Base-by-base conservation (phyloP, 352 stramenopile genomes). In the Pythium diclinum region DNA sequence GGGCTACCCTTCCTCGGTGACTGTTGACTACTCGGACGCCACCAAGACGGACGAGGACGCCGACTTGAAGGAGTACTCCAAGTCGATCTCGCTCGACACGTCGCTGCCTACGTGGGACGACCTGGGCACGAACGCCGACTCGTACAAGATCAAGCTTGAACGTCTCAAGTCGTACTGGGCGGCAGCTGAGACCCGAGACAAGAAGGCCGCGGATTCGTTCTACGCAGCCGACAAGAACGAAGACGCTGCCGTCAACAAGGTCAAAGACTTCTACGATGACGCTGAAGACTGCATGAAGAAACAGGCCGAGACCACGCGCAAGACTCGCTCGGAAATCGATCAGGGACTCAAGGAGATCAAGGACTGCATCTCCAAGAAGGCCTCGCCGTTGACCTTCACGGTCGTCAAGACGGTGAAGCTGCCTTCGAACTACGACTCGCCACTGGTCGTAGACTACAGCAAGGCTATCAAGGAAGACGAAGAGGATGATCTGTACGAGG, bases 221-320 rank as follows among this genome's bases (percentile, higher is more conserved):
- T 56, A 56, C 57, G 16, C 57, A n/a, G 19, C 28, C 1, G 3
- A 8, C 6, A 13, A 11, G 17, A 44, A 44, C 3, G 11, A 63
- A 5, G 23, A 51, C 34, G 19, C 16, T 30, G 59, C 46, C 7
- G 21, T 23, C 7, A 17, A 19, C 46, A 56, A 53, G 46, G 28
- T 65, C 21, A 47, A 58, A n/a, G 48, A 57, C 25, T 65, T 40
- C 34, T 65, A 65, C 34, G 47, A 49, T 32, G 46, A 13, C 34
- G 59, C 59, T 10, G 34, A 65, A 17, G 49, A 36, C 14, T 65
- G 59, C 34, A 47, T 65, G 47, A 17, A 44, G 21, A 63, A 63
- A 42, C 46, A 61, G 23, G 13, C 11, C 14, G 57, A 54, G 21
- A 23, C 13, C 17, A 23, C 21, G 30, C 25, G n/a, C n/a, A 55